Conservation (phyloP, 805 yeast genomes). For the Brettanomyces sp. region DNA sequence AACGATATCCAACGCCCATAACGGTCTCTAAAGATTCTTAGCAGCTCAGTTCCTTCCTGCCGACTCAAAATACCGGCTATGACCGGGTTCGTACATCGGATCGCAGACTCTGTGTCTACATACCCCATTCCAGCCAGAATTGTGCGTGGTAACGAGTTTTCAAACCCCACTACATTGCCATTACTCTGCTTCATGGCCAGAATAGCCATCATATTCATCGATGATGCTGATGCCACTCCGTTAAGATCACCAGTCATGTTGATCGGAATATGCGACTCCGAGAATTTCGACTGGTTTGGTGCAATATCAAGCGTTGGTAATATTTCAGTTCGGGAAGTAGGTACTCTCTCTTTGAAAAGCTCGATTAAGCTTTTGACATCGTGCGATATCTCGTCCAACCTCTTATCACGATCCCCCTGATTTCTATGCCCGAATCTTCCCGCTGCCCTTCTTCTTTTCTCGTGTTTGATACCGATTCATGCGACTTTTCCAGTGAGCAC, state of each 20-base stretch:
- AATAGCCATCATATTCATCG: not conserved
- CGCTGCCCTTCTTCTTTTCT: too few relatives aligned
- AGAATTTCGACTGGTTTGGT: not conserved
- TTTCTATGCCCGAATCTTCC: too few relatives aligned
- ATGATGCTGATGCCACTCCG: not conserved
- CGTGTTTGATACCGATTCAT: too few relatives aligned
- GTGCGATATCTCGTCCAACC: not conserved
- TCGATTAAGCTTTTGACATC: not conserved
- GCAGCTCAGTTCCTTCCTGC: constrained; percentile 38
- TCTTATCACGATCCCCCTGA: not conserved
- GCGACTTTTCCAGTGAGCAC: constrained; percentile 5
- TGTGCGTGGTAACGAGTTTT: not conserved
- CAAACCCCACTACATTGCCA: not conserved
- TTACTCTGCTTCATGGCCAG: not conserved
- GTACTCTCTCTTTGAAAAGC: not conserved
- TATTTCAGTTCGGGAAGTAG: not conserved
- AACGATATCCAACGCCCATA: constrained; percentile 76
- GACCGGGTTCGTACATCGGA: constrained; percentile 34
- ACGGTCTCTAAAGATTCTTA: constrained; percentile 52
- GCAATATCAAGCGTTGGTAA: not conserved
- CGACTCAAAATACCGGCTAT: constrained; percentile 38
- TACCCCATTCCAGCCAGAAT: not conserved
- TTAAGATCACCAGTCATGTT: not conserved
- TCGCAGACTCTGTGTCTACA: constrained; percentile 2
- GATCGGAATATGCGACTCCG: not conserved